Percentiles rank a stretch among this genome's conserved stretches.
Conservation (phyloP, 2,329 filamentous ascomycete genomes). For the Beauveria medogensis region DNA sequence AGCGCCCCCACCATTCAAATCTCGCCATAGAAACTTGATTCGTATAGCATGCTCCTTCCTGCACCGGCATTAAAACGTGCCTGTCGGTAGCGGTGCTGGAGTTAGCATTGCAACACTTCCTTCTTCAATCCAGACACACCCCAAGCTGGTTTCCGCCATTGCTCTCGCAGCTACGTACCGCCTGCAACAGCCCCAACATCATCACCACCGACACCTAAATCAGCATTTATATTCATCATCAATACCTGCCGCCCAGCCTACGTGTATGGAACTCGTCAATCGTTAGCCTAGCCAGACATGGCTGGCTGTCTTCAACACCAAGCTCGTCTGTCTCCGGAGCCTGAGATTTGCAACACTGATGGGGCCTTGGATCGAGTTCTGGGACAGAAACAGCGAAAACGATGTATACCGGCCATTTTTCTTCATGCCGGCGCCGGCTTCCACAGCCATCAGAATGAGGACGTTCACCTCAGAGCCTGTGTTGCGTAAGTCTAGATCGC, state of each 20-base stretch:
- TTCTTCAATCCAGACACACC: background rate
- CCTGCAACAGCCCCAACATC: background rate
- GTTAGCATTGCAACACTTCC: background rate
- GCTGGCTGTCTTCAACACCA: conserved; percentile 21
- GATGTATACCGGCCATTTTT: conserved; percentile 65
- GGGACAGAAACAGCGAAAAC: conserved; percentile 26
- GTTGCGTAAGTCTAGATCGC: conserved; percentile 57
- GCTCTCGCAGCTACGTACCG: background rate
- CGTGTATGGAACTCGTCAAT: background rate
- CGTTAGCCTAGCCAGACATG: conserved; percentile 21
- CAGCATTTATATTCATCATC: background rate
- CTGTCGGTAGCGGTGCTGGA: background rate
- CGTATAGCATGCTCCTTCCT: conserved; percentile 4
- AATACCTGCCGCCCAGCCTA: conserved; percentile 1
- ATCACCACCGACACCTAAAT: background rate
- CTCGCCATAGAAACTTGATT: background rate
- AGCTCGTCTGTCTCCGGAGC: conserved; percentile 35
- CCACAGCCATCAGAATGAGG: conserved; percentile 81
- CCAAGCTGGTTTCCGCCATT: background rate
- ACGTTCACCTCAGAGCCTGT: conserved; percentile 76
- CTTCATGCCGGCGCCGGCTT: conserved; percentile 94
- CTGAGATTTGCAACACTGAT: conserved; percentile 36
- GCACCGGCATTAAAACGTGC: background rate
- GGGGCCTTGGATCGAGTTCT: conserved; percentile 33
- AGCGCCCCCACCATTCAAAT: background rate